These are phyloP conservation scores for Blastocystis sp. DNA, from an alignment of 352 stramenopile species.

Conservation along the genomic window DNA sequence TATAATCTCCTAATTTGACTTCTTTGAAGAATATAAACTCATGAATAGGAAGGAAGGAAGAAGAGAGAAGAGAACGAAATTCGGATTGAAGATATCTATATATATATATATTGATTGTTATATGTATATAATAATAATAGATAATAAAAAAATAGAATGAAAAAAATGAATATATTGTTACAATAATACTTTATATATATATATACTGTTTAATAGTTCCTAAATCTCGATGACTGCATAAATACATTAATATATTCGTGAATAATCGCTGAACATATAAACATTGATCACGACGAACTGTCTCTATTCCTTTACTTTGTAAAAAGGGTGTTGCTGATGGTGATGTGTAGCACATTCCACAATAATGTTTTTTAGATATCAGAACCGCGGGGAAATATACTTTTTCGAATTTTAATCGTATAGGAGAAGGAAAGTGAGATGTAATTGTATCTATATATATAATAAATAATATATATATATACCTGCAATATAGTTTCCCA, in stretches of 20 bases:
- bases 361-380: slow-evolving; percentile 80
- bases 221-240: slow-evolving; percentile 26
- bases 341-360: slow-evolving; percentile 56
- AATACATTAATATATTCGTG: slow-evolving; percentile 5
- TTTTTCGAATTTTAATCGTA: slow-evolving; percentile 55
- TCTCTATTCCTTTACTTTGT: slow-evolving; percentile 73
- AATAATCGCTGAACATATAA: slow-evolving; percentile 46
- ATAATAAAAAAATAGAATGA: too few relatives aligned
- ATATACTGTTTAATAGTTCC: background rate
- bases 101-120: background rate
- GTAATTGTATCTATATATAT: slow-evolving; percentile 55
- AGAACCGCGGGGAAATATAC: slow-evolving; percentile 71
- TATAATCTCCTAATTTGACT: slow-evolving; percentile 9
- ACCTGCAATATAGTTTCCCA: slow-evolving; percentile 60
- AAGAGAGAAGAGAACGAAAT: slow-evolving; percentile 4
- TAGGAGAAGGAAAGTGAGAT: slow-evolving; percentile 52
- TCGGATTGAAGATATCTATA: slow-evolving; percentile 13
- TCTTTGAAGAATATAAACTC: slow-evolving; percentile 29
- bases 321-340: slow-evolving; percentile 40
- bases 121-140: too few relatives aligned
- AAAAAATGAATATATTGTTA: too few relatives aligned
- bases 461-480: background rate
- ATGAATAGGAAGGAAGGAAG: background rate
- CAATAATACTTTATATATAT: background rate
- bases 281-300: slow-evolving; percentile 70